phyloP scores from a whole-genome alignment of 2,329 filamentous ascomycete genomes.

The Parastagonospora nodorum region DNA sequence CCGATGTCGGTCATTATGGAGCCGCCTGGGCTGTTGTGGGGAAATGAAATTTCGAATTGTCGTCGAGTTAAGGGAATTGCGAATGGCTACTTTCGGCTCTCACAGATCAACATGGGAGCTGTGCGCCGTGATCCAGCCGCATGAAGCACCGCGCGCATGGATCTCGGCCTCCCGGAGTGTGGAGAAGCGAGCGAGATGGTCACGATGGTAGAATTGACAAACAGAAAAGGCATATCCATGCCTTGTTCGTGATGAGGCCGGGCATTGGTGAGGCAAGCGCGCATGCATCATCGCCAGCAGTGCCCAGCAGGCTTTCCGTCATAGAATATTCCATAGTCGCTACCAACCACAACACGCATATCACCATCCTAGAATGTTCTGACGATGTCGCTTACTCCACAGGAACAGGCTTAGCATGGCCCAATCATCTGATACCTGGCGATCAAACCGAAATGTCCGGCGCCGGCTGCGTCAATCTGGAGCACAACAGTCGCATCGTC shows the following conservation, averaged over 20 bases:
- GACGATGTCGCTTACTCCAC: not conserved
- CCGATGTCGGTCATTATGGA: conserved; percentile 21
- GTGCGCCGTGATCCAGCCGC: conserved; percentile 4
- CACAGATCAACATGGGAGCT: conserved; percentile 9
- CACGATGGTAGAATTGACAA: conserved; percentile 7
- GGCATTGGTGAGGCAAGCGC: not conserved
- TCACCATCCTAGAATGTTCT: not conserved
- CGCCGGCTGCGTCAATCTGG: conserved; percentile 21
- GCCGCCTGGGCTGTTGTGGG: conserved; percentile 10
- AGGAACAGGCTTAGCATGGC: conserved; percentile 4
- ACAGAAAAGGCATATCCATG: conserved; percentile 2
- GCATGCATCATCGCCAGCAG: not conserved
- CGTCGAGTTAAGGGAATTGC: conserved; percentile 9
- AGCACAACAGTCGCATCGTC: conserved; percentile 12
- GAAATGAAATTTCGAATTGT: conserved; percentile 10
- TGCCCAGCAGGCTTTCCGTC: not conserved
- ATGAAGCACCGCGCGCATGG: not conserved
- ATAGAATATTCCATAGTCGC: not conserved
- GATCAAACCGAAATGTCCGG: conserved; percentile 6
- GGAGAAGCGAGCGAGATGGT: conserved; percentile 14
- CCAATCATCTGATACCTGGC: conserved; percentile 8
- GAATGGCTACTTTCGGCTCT: conserved; percentile 26
- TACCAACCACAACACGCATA: not conserved
- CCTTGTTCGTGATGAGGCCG: not conserved
- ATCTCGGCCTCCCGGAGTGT: conserved; percentile 3